phyloP scores from a whole-genome alignment of 345 rosid species.

The Euphorbia tirucalli region DNA sequence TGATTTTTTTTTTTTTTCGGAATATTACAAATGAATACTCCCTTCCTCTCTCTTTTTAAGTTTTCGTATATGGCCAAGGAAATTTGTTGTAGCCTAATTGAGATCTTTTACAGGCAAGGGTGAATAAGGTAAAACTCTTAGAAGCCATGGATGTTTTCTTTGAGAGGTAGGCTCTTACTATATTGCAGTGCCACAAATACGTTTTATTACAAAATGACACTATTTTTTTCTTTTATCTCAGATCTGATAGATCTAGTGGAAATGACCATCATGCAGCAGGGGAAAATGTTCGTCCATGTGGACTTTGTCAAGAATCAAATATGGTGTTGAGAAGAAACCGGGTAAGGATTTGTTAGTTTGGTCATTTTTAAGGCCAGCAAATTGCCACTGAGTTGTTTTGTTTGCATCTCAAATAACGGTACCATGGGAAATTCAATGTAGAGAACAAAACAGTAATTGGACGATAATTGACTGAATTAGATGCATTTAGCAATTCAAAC shows the following conservation, averaged over 20 bases:
- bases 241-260: slow-evolving; percentile 59
- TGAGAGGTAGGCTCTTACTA: slow-evolving; percentile 54
- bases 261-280: slow-evolving; percentile 55
- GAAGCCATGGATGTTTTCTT: slow-evolving; percentile 91
- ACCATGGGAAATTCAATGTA: neutral
- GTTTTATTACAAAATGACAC: slow-evolving; percentile 10
- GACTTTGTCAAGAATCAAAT: slow-evolving; percentile 72
- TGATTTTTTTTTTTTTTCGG: neutral
- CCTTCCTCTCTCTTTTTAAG: neutral
- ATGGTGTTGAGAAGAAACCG: slow-evolving; percentile 84
- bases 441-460: neutral
- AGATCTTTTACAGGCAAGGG: slow-evolving; percentile 58
- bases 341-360: slow-evolving; percentile 39
- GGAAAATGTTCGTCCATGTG: slow-evolving; percentile 73
- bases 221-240: slow-evolving; percentile 29
- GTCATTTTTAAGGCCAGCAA: neutral
- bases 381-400: neutral
- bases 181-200: slow-evolving; percentile 14
- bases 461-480: neutral
- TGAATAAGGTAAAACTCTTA: slow-evolving; percentile 68
- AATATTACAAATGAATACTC: neutral
- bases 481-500: neutral
- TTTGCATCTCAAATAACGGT: neutral
- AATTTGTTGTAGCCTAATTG: slow-evolving; percentile 15
- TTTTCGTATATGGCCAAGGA: neutral